Evolutionary conservation across 2,329 filamentous ascomycete species (phyloP).

Genomic region (Fusarium staphyleae): DNA sequence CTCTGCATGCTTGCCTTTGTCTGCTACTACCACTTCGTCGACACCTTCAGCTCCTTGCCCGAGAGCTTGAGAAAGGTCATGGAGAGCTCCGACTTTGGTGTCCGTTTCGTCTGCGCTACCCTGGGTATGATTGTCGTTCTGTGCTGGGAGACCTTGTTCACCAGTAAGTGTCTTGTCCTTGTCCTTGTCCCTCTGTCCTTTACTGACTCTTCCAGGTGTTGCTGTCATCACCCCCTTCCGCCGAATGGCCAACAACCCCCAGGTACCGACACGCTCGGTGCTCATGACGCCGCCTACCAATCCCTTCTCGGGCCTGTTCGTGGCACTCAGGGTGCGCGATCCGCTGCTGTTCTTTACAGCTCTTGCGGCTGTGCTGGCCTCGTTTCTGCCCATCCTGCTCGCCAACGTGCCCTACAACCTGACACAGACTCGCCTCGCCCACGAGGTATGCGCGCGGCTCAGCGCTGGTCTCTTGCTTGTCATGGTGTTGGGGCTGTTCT

Average conservation of each 20-base stretch:
- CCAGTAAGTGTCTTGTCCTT: constrained; percentile 39
- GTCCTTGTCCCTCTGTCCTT: too few relatives aligned
- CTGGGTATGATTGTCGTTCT: constrained; percentile 52
- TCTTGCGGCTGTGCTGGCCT: constrained; percentile 52
- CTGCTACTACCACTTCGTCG: constrained; percentile 47
- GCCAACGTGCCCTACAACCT: constrained; percentile 57
- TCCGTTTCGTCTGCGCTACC: constrained; percentile 52
- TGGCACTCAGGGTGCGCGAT: constrained; percentile 41
- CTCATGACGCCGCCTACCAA: constrained; percentile 53
- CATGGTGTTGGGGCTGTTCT: constrained; percentile 51
- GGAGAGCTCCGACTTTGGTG: constrained; percentile 52
- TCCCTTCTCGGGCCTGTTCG: constrained; percentile 51
- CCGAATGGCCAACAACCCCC: constrained; percentile 46
- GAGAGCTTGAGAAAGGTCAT: constrained; percentile 46
- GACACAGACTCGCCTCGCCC: constrained; percentile 48
- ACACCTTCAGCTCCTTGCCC: constrained; percentile 36
- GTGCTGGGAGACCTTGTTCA: constrained; percentile 52
- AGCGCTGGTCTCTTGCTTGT: constrained; percentile 48
- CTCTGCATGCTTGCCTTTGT: constrained; percentile 47
- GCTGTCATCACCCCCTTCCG: constrained; percentile 54
- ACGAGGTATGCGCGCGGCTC: constrained; percentile 51
- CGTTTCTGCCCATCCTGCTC: constrained; percentile 57
- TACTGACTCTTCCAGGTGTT: constrained; percentile 40
- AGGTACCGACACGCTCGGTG: constrained; percentile 47
- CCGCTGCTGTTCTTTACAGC: constrained; percentile 51